A percentile compares a stretch with the other conserved stretches of the same genome.
phyloP scores from a whole-genome alignment of 768 basidiomycete species.

The Kwoniella sp. region DNA sequence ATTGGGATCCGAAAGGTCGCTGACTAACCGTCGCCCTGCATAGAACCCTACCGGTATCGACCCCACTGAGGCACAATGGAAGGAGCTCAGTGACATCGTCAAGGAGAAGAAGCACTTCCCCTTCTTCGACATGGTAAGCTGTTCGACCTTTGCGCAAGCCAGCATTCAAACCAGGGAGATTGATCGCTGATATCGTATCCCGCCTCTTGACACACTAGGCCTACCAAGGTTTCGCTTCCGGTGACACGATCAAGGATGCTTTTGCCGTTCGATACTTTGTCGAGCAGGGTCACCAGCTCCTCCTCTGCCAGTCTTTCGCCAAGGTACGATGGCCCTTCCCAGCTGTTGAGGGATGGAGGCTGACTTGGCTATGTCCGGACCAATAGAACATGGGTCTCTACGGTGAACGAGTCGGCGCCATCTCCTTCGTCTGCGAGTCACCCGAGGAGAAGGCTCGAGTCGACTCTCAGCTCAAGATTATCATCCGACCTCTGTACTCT shows the following conservation, averaged over 20 bases:
- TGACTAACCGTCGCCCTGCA: neutral
- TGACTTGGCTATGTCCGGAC: no score
- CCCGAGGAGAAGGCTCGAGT: slow-evolving; percentile 76
- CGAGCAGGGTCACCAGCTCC: slow-evolving; percentile 81
- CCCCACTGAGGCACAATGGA: slow-evolving; percentile 91
- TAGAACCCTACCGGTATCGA: slow-evolving; percentile 99
- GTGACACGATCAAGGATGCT: slow-evolving; percentile 83
- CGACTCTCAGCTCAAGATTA: slow-evolving; percentile 90
- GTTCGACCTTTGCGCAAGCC: no score
- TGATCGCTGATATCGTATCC: no score
- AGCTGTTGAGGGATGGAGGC: no score
- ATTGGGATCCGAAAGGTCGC: neutral
- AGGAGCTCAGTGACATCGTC: slow-evolving; percentile 79
- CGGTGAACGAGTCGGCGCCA: slow-evolving; percentile 96
- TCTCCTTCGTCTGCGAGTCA: slow-evolving; percentile 70
- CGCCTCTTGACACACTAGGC: slow-evolving; percentile 61
- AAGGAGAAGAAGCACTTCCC: slow-evolving; percentile 88
- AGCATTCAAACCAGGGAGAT: no score
- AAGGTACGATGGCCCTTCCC: slow-evolving; percentile 60
- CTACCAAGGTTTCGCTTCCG: slow-evolving; percentile 98
- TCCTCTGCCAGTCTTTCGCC: slow-evolving; percentile 92
- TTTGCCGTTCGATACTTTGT: slow-evolving; percentile 95
- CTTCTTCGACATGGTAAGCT: slow-evolving; percentile 86
- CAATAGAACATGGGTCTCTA: slow-evolving; percentile 99
- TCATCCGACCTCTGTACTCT: slow-evolving; percentile 95